Percentiles rank a stretch among this genome's conserved stretches.
phyloP scores from a whole-genome alignment of 768 basidiomycete genomes.

The Chalciporus sphaerocephalus region DNA sequence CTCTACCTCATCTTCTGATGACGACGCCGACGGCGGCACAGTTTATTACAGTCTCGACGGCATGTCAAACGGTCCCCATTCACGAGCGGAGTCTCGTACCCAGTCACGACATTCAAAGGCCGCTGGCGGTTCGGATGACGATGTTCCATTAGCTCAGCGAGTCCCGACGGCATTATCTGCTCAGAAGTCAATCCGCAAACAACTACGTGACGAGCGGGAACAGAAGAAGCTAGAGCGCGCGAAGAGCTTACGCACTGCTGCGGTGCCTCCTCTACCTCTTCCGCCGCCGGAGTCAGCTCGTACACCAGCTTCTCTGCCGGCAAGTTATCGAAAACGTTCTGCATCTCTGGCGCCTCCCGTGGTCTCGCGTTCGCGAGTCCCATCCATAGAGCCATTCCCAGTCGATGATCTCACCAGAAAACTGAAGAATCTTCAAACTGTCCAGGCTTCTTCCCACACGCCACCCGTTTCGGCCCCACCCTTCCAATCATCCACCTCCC shows the following conservation, averaged over 20 bases:
- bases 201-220: conserved; percentile 66
- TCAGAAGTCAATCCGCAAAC: conserved; percentile 72
- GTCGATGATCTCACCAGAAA: conserved; percentile 58
- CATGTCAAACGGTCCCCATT: conserved; percentile 24
- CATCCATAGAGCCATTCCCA: conserved; percentile 39
- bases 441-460: conserved; percentile 17
- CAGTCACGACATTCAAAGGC: conserved; percentile 19
- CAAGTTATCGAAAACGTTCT: conserved; percentile 35
- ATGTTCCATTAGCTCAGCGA: conserved; percentile 76
- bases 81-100: conserved; percentile 21
- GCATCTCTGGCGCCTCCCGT: conserved; percentile 24
- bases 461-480: conserved; percentile 12
- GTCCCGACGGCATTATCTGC: conserved; percentile 82
- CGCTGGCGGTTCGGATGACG: conserved; percentile 55
- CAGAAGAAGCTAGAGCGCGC: conserved; percentile 50
- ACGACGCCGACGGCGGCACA: conserved; percentile 39
- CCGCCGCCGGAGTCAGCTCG: conserved; percentile 10
- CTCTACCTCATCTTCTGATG: conserved; percentile 39
- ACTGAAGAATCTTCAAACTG: conserved; percentile 50
- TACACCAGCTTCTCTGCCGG: conserved; percentile 36
- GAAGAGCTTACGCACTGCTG: conserved; percentile 21
- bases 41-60: conserved; percentile 44
- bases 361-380: conserved; percentile 29
- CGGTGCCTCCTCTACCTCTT: conserved; percentile 16
- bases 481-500: conserved; percentile 9